Conservation (phyloP, 2,329 filamentous ascomycete genomes). For the Alternaria sp. region DNA sequence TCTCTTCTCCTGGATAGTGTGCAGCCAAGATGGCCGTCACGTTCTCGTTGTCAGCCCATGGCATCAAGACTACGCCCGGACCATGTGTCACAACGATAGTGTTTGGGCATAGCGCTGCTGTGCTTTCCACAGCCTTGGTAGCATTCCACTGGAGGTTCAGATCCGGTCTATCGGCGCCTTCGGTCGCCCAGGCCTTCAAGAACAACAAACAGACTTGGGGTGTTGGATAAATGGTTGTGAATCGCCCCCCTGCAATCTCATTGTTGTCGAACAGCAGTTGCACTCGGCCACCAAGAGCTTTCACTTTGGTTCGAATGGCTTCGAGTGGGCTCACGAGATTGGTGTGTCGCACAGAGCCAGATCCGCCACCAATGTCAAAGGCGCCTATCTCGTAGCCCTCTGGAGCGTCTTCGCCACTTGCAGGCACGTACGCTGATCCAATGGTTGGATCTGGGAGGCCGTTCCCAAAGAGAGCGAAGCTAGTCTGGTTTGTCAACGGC, state of each 20-base stretch:
- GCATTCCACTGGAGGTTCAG: conserved; percentile 53
- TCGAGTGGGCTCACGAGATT: conserved; percentile 51
- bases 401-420: conserved; percentile 3
- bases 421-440: conserved; percentile 46
- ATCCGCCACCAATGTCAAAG: conserved; percentile 49
- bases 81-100: conserved; percentile 57
- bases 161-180: conserved; percentile 51
- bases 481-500: conserved; percentile 55
- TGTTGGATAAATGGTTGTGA: conserved; percentile 35
- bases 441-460: conserved; percentile 56
- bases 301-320: conserved; percentile 43
- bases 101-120: conserved; percentile 54
- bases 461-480: conserved; percentile 58
- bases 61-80: conserved; percentile 47
- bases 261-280: conserved; percentile 53
- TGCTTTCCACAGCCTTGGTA: conserved; percentile 48
- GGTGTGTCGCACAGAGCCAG: conserved; percentile 49
- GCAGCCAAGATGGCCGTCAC: conserved; percentile 50
- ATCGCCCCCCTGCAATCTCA: conserved; percentile 35
- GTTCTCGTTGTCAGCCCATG: conserved; percentile 50
- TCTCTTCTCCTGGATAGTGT: conserved; percentile 50
- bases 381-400: conserved; percentile 52
- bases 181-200: conserved; percentile 59
- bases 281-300: conserved; percentile 49
- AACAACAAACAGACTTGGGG: conserved; percentile 61